Percentiles rank a stretch among this genome's conserved stretches.
These are phyloP conservation scores for Fusarium nematophilum DNA, from an alignment of 2,329 filamentous ascomycete species.

Conservation along the genomic window DNA sequence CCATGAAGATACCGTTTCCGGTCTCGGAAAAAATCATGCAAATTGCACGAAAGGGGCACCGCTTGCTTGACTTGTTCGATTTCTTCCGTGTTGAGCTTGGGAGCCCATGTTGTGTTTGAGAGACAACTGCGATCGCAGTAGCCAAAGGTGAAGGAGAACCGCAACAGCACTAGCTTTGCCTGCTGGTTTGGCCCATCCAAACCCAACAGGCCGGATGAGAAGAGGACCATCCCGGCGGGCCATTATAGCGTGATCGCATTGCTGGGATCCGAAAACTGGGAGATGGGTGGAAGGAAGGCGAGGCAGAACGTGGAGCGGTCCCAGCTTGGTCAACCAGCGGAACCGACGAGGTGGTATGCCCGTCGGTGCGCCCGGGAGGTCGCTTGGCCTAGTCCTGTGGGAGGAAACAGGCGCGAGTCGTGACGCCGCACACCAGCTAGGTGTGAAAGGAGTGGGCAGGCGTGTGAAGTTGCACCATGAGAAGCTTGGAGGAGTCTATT, in stretches of 20 bases:
- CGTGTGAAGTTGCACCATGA: constrained; percentile 19
- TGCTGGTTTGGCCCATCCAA: neutral
- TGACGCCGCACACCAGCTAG: constrained; percentile 20
- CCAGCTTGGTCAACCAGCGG: constrained; percentile 19
- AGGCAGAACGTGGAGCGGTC: constrained; percentile 7
- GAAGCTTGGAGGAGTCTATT: neutral
- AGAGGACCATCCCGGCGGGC: constrained; percentile 38
- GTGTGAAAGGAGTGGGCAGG: constrained; percentile 8
- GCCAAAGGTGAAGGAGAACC: neutral
- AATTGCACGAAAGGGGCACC: neutral
- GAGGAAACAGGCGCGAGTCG: constrained; percentile 19
- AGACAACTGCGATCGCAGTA: neutral
- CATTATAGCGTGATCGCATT: constrained; percentile 36
- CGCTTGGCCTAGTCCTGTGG: constrained; percentile 16
- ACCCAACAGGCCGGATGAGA: constrained; percentile 37
- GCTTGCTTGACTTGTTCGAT: neutral
- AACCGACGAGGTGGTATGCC: constrained; percentile 29
- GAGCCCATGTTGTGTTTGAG: neutral
- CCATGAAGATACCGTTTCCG: constrained; percentile 1
- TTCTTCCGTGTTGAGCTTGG: neutral
- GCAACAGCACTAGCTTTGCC: neutral
- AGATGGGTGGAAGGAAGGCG: constrained; percentile 6
- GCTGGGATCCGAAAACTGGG: constrained; percentile 25
- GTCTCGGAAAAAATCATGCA: neutral
- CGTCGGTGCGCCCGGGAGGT: constrained; percentile 24